Conservation (phyloP, 2,329 filamentous ascomycete species). For the Tolypocladium tundrense region DNA sequence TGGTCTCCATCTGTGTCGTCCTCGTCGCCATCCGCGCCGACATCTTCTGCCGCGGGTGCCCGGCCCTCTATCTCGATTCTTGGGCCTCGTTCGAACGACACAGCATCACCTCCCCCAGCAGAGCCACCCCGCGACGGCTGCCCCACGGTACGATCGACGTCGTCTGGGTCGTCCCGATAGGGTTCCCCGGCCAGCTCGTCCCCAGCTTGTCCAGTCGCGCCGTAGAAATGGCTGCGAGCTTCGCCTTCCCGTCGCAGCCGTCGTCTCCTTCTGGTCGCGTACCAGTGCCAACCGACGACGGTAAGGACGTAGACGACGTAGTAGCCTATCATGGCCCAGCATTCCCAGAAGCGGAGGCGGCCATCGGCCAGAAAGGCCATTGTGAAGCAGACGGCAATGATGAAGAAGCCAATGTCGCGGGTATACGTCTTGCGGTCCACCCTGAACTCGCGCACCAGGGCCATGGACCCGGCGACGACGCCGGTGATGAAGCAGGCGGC, state of each 20-base stretch:
- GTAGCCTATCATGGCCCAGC: constrained; percentile 77
- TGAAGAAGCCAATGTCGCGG: constrained; percentile 86
- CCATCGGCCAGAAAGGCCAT: constrained; percentile 84
- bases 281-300: constrained; percentile 91
- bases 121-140: constrained; percentile 8
- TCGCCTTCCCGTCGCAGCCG: constrained; percentile 57
- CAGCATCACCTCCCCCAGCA: constrained; percentile 23
- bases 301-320: constrained; percentile 83
- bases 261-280: constrained; percentile 51
- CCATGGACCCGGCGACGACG: constrained; percentile 95
- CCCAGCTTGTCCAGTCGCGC: constrained; percentile 34
- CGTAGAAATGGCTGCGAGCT: constrained; percentile 64
- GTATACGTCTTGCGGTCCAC: constrained; percentile 86
- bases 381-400: constrained; percentile 74
- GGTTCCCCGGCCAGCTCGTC: constrained; percentile 45
- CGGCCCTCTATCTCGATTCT: constrained; percentile 36
- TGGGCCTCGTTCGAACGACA: constrained; percentile 32
- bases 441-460: constrained; percentile 85
- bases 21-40: constrained; percentile 26
- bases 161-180: constrained; percentile 52
- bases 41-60: constrained; percentile 17
- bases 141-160: constrained; percentile 11
- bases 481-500: constrained; percentile 94
- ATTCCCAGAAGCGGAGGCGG: constrained; percentile 78
- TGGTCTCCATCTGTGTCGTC: constrained; percentile 43